Conservation (phyloP, 352 stramenopile genomes). For the Phytophthora boehmeriae region DNA sequence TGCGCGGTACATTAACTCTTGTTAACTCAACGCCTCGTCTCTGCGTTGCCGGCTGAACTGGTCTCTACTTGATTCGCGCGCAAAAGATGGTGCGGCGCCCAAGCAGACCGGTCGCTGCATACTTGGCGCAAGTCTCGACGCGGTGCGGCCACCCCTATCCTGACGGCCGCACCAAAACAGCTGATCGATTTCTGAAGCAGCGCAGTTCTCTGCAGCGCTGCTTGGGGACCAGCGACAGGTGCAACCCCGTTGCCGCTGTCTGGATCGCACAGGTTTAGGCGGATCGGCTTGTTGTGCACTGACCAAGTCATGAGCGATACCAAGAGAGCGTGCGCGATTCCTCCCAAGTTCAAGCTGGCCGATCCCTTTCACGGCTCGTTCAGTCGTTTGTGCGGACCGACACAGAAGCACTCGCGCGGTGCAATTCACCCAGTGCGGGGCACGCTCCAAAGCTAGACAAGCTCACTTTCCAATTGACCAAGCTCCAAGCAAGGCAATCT, state of each 20-base stretch:
- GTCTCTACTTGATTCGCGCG: conserved; percentile 1
- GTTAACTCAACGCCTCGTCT: background rate
- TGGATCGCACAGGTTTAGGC: background rate
- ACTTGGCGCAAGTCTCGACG: background rate
- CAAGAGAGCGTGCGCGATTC: conserved; percentile 13
- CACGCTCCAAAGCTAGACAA: background rate
- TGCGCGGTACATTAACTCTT: background rate
- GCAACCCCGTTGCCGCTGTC: background rate
- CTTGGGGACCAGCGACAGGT: background rate
- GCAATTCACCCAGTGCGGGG: background rate
- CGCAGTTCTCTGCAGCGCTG: too few species aligned
- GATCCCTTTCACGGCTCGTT: conserved; percentile 16
- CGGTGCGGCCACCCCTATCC: too few species aligned
- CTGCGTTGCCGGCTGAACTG: background rate
- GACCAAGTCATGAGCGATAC: background rate
- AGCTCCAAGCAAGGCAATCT: conserved; percentile 14
- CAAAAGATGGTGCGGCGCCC: background rate
- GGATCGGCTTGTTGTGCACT: background rate
- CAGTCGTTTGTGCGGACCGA: conserved; percentile 8
- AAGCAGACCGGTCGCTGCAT: background rate
- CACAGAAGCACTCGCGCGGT: background rate
- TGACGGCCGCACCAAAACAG: too few species aligned
- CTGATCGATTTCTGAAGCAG: too few species aligned
- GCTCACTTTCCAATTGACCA: conserved; percentile 29
- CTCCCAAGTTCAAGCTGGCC: conserved; percentile 23